Evolutionary conservation across 2,329 filamentous ascomycete species (phyloP).

Genomic region (Apiospora hydei): DNA sequence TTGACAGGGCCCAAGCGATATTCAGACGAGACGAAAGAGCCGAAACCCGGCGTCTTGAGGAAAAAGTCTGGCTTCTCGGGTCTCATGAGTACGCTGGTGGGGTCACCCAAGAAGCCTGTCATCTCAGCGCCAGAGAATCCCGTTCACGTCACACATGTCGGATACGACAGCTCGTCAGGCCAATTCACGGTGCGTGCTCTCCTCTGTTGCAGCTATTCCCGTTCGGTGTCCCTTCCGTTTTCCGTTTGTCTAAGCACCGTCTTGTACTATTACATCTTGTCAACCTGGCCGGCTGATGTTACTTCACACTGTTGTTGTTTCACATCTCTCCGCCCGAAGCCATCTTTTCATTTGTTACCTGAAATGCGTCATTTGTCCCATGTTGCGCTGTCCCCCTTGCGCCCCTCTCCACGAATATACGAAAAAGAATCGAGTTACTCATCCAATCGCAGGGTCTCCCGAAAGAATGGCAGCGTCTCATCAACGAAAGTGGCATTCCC

Average conservation of each 20-base stretch:
- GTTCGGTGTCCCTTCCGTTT: background rate
- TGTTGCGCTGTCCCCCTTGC: conserved; percentile 28
- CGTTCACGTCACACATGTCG: conserved; percentile 96
- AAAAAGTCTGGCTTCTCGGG: conserved; percentile 91
- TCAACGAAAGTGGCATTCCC: conserved; percentile 94
- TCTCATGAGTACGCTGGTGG: conserved; percentile 83
- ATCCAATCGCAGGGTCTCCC: conserved; percentile 75
- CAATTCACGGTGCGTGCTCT: conserved; percentile 81
- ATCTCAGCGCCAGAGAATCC: conserved; percentile 99
- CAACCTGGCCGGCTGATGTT: background rate
- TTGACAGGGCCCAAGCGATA: conserved; percentile 71
- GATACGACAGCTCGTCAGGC: conserved; percentile 94
- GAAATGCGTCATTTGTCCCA: background rate
- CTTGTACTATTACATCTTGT: background rate
- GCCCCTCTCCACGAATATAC: background rate
- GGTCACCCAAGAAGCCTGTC: conserved; percentile 86
- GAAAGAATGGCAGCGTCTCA: conserved; percentile 95
- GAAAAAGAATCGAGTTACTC: conserved; percentile 25
- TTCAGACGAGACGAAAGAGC: conserved; percentile 77
- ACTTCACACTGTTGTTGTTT: background rate
- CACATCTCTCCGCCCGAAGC: conserved; percentile 8
- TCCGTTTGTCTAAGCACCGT: background rate
- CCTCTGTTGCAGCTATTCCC: background rate
- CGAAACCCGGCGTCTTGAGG: conserved; percentile 66
- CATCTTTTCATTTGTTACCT: conserved; percentile 13